phyloP scores from a whole-genome alignment of 164 flowering plant species.

The Malania oleifera region DNA sequence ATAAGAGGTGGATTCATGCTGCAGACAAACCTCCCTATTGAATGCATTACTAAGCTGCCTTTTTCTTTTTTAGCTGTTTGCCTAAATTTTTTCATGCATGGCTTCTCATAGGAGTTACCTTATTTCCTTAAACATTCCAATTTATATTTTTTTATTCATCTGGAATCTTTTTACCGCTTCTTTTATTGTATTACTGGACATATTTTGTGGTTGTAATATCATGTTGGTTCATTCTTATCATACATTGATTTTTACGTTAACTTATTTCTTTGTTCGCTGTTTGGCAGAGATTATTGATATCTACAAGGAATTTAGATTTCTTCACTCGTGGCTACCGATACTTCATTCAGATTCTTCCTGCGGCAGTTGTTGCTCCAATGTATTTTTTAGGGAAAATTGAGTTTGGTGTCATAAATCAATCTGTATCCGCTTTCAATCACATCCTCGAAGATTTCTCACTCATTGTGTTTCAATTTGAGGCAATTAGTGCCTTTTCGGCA shows the following conservation, averaged over 20 bases:
- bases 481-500: slow-evolving; percentile 96
- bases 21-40: too few relatives aligned
- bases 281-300: slow-evolving; percentile 76
- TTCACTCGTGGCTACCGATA: slow-evolving; percentile 97
- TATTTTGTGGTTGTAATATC: neutral
- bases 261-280: slow-evolving; percentile 9
- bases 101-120: neutral
- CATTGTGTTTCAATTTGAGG: slow-evolving; percentile 88
- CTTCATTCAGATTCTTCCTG: slow-evolving; percentile 96
- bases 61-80: too few relatives aligned
- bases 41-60: too few relatives aligned
- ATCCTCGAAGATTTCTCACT: slow-evolving; percentile 96
- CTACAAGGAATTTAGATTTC: slow-evolving; percentile 94
- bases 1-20: too few relatives aligned
- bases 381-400: slow-evolving; percentile 96
- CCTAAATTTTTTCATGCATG: too few relatives aligned
- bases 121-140: neutral
- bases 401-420: slow-evolving; percentile 97
- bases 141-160: too few relatives aligned
- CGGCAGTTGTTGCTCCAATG: slow-evolving; percentile 99
- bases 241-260: neutral
- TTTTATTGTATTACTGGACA: neutral
- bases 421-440: slow-evolving; percentile 96
- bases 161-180: too few relatives aligned
- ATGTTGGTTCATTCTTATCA: neutral